Evolutionary conservation across 1,284 basidiomycete species (phyloP).

Genomic region (Apiotrichum domesticum): DNA sequence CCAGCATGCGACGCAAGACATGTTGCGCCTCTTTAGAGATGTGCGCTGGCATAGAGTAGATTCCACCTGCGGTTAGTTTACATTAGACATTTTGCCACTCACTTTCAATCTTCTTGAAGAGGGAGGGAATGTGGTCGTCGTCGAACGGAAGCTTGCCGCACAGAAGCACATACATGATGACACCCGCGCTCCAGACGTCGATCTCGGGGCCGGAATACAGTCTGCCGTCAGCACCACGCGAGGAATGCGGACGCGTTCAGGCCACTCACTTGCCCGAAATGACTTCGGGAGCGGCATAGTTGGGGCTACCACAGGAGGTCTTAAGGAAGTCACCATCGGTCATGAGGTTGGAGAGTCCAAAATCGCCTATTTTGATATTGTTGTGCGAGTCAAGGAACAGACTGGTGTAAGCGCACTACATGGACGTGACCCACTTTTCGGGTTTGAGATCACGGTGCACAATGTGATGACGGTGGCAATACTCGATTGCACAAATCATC

Average conservation of each 20-base stretch:
- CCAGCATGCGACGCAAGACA: conserved; percentile 79
- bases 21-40: conserved; percentile 68
- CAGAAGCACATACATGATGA: conserved; percentile 92
- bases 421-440: conserved; percentile 58
- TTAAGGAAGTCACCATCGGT: conserved; percentile 90
- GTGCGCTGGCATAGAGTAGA: conserved; percentile 72
- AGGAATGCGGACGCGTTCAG: background rate
- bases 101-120: conserved; percentile 92
- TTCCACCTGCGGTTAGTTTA: conserved; percentile 48
- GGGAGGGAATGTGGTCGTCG: conserved; percentile 82
- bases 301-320: conserved; percentile 90
- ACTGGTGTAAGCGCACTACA: conserved; percentile 25
- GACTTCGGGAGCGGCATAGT: conserved; percentile 94
- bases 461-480: conserved; percentile 88
- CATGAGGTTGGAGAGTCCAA: conserved; percentile 89
- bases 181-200: conserved; percentile 95
- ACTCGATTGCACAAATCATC: conserved; percentile 91
- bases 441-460: conserved; percentile 94
- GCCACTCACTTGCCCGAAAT: conserved; percentile 65
- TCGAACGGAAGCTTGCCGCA: conserved; percentile 89
- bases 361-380: conserved; percentile 88
- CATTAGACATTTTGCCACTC: conserved; percentile 23
- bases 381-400: conserved; percentile 51
- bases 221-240: conserved; percentile 24
- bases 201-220: conserved; percentile 93